Evolutionary conservation across 768 basidiomycete genomes (phyloP).

Genomic region (Rickenella mellea): DNA sequence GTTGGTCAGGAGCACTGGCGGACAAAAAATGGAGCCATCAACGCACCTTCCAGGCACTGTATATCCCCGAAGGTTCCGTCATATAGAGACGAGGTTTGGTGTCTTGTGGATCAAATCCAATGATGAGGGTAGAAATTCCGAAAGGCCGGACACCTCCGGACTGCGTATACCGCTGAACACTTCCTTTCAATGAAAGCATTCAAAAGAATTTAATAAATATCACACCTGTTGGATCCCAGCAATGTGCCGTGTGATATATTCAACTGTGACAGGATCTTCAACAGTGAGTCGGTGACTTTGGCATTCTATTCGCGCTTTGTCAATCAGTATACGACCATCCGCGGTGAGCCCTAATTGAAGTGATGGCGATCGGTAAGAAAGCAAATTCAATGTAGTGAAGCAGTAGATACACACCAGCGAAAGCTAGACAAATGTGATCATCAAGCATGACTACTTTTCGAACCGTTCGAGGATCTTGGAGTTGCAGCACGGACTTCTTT

Average conservation of each 20-base stretch:
- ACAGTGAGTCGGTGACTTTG: conserved; percentile 95
- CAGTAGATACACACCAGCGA: conserved; percentile 65
- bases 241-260: conserved; percentile 96
- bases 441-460: conserved; percentile 98
- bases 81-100: conserved; percentile 82
- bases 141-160: conserved; percentile 98
- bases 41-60: conserved; percentile 93
- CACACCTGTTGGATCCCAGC: conserved; percentile 97
- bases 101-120: conserved; percentile 95
- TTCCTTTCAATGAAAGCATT: background rate
- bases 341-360: conserved; percentile 75
- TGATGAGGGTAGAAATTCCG: conserved; percentile 92
- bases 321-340: conserved; percentile 94
- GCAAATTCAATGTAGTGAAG: background rate
- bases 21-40: conserved; percentile 6
- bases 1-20: background rate
- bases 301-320: conserved; percentile 96
- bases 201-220: background rate
- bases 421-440: conserved; percentile 94
- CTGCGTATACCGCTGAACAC: conserved; percentile 82
- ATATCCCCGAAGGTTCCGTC: conserved; percentile 97
- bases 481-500: conserved; percentile 95
- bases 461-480: conserved; percentile 96
- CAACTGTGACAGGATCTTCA: conserved; percentile 95
- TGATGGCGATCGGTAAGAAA: conserved; percentile 4